Evolutionary conservation across 2,329 filamentous ascomycete genomes (phyloP).

Genomic region (Dryadomyces quercivorus): DNA sequence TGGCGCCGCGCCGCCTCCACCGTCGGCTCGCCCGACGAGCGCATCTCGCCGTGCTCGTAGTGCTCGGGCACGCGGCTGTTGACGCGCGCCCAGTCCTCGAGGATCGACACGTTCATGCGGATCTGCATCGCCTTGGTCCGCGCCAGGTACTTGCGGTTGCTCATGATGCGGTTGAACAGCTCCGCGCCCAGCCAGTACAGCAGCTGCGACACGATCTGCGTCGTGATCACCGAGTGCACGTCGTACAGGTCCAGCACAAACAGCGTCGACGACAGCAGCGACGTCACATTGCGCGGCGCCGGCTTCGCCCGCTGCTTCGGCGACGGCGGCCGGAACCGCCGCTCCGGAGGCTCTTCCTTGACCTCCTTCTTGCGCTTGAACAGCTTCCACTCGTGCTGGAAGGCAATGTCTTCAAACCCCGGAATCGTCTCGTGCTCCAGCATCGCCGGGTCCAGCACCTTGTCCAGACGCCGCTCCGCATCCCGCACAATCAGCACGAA

Average conservation of each 20-base stretch:
- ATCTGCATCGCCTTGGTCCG: conserved; percentile 99
- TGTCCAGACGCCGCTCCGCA: conserved; percentile 90
- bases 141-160: conserved; percentile 84
- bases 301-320: conserved; percentile 87
- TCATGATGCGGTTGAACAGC: conserved; percentile 96
- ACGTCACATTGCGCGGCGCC: conserved; percentile 89
- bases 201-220: conserved; percentile 83
- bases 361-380: conserved; percentile 86
- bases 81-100: conserved; percentile 89
- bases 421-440: conserved; percentile 97
- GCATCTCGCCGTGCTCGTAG: conserved; percentile 84
- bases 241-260: conserved; percentile 99
- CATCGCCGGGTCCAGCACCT: conserved; percentile 86
- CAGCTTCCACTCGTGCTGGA: conserved; percentile 97
- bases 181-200: conserved; percentile 95
- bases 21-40: conserved; percentile 72
- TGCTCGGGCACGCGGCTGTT: conserved; percentile 95
- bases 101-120: conserved; percentile 89
- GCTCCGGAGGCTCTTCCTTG: conserved; percentile 82
- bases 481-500: conserved; percentile 96
- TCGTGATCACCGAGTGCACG: conserved; percentile 89
- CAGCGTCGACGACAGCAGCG: conserved; percentile 83
- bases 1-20: conserved; percentile 75
- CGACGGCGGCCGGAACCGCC: conserved; percentile 81
- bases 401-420: conserved; percentile 90